Evolutionary conservation across 108 stramenopile genomes (phyloP).

Genomic region (Cyclostephanos tholiformis): DNA sequence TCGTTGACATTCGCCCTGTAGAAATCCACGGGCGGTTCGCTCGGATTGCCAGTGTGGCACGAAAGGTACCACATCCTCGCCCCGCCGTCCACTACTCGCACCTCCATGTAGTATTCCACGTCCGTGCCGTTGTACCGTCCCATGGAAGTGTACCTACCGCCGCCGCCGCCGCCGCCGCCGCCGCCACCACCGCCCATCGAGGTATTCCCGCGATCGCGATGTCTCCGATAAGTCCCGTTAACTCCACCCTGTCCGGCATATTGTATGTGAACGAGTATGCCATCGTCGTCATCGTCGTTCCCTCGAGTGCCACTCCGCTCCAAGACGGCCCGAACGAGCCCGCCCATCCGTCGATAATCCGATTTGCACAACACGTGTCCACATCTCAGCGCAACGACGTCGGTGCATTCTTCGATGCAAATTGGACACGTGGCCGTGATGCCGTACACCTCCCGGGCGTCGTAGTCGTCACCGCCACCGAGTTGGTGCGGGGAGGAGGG

Average conservation of each 20-base stretch:
- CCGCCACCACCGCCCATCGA: too few relatives aligned
- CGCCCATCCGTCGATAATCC: slow-evolving; percentile 38
- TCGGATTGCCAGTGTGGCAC: slow-evolving; percentile 9
- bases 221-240: slow-evolving; percentile 36
- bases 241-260: slow-evolving; percentile 21
- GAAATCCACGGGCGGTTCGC: slow-evolving; percentile 31
- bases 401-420: slow-evolving; percentile 23
- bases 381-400: slow-evolving; percentile 28
- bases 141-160: slow-evolving; percentile 14
- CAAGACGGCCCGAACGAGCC: slow-evolving; percentile 4
- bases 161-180: neutral
- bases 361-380: slow-evolving; percentile 38
- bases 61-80: slow-evolving; percentile 37
- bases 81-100: slow-evolving; percentile 20
- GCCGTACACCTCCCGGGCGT: slow-evolving; percentile 36
- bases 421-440: slow-evolving; percentile 32
- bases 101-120: slow-evolving; percentile 30
- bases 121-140: slow-evolving; percentile 28
- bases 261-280: slow-evolving; percentile 16
- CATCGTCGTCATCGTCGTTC: slow-evolving; percentile 9
- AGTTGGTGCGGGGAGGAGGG: too few relatives aligned
- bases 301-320: neutral
- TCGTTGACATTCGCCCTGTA: slow-evolving; percentile 34
- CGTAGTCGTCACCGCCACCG: slow-evolving; percentile 16
- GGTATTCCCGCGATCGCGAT: too few relatives aligned